Conservation (phyloP, 1,139 yeast genomes). For the Meyerozyma elateridarum region DNA sequence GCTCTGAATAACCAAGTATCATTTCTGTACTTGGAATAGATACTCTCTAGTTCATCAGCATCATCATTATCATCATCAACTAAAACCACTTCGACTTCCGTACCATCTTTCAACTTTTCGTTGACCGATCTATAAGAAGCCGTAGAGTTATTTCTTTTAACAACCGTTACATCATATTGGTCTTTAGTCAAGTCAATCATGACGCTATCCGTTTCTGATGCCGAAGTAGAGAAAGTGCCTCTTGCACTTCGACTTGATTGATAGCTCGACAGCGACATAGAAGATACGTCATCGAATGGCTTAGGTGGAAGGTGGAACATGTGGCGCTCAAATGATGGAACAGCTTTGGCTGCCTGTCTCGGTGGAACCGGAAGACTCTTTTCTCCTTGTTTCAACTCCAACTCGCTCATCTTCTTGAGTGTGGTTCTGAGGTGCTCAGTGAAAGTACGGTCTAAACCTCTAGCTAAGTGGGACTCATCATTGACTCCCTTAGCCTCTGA, state of each 20-base stretch:
- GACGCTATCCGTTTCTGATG: slow-evolving; percentile 34
- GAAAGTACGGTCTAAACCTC: slow-evolving; percentile 3
- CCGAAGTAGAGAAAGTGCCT: slow-evolving; percentile 15
- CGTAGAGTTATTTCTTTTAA: slow-evolving; percentile 32
- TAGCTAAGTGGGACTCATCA: slow-evolving; percentile 6
- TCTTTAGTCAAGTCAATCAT: slow-evolving; percentile 41
- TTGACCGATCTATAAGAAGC: slow-evolving; percentile 37
- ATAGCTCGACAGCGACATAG: slow-evolving; percentile 24
- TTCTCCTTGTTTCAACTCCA: not conserved
- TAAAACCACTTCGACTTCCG: slow-evolving; percentile 42
- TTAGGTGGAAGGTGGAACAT: slow-evolving; percentile 3
- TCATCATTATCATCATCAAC: slow-evolving; percentile 18
- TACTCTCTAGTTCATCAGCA: slow-evolving; percentile 34
- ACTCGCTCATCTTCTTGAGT: not conserved
- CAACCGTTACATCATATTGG: slow-evolving; percentile 31
- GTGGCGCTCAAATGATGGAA: slow-evolving; percentile 1
- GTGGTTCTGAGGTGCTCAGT: slow-evolving; percentile 2
- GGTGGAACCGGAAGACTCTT: not conserved
- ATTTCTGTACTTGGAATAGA: slow-evolving; percentile 41
- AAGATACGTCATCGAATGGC: slow-evolving; percentile 8
- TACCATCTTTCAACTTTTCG: slow-evolving; percentile 38
- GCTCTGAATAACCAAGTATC: slow-evolving; percentile 25
- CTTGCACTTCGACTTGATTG: slow-evolving; percentile 25
- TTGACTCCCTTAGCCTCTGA: slow-evolving; percentile 24
- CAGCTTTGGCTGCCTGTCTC: not conserved